Evolutionary conservation across 768 basidiomycete genomes (phyloP).

Genomic region (Panellus pusillus): DNA sequence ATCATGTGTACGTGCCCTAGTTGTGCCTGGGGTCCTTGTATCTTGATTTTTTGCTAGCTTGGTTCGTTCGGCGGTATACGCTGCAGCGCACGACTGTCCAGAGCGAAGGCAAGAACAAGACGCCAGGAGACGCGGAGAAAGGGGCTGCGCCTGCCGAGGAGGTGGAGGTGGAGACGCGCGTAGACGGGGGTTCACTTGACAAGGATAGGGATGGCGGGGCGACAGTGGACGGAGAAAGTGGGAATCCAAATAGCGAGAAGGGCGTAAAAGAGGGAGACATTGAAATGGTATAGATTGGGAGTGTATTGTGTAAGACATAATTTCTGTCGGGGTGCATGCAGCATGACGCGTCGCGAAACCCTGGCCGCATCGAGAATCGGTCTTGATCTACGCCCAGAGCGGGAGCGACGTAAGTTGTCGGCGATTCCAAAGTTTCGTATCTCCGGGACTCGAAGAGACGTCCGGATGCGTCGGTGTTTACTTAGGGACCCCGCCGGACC

Average conservation of each 20-base stretch:
- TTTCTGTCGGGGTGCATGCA: no score
- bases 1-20: slow-evolving; percentile 31
- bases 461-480: no score
- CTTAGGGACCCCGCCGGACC: no score
- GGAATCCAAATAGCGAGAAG: neutral
- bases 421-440: no score
- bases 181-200: slow-evolving; percentile 8
- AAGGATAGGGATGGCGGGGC: neutral
- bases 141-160: slow-evolving; percentile 7
- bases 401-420: no score
- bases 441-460: no score
- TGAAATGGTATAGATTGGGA: neutral
- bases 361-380: no score
- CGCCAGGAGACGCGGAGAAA: slow-evolving; percentile 33
- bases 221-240: slow-evolving; percentile 15
- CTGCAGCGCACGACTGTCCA: slow-evolving; percentile 51
- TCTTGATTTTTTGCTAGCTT: slow-evolving; percentile 33
- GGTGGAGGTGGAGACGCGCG: slow-evolving; percentile 13
- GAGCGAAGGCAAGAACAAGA: slow-evolving; percentile 25
- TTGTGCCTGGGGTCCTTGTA: neutral
- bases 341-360: no score
- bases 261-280: slow-evolving; percentile 5
- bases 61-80: slow-evolving; percentile 62
- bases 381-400: no score
- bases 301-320: neutral